Conservation (phyloP, 371 early-diverging fungal genomes). For the Haplosporangium sp. region DNA sequence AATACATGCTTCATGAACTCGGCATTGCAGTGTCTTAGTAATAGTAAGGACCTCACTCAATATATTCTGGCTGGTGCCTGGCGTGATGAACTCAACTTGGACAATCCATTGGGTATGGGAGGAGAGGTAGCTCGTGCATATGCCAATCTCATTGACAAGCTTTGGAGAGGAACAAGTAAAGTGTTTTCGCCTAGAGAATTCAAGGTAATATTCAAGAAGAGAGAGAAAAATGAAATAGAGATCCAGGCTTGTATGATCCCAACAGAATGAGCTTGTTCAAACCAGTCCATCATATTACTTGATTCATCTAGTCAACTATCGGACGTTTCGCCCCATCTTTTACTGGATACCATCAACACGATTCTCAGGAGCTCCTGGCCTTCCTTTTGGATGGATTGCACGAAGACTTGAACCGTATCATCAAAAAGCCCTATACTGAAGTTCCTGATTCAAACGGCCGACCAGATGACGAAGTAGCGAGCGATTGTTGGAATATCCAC, state of each 20-base stretch:
- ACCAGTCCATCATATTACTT: neutral
- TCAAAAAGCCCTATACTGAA: constrained; percentile 82
- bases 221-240: neutral
- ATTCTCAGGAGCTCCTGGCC: constrained; percentile 75
- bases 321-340: constrained; percentile 75
- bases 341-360: constrained; percentile 80
- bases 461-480: constrained; percentile 71
- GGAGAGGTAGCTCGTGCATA: constrained; percentile 76
- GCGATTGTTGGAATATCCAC: constrained; percentile 70
- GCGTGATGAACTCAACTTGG: constrained; percentile 61
- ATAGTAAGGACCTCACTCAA: constrained; percentile 71
- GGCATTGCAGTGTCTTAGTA: constrained; percentile 82
- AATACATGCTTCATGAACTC: constrained; percentile 94
- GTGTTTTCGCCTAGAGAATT: constrained; percentile 75
- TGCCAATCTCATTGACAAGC: constrained; percentile 66
- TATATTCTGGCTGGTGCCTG: constrained; percentile 65
- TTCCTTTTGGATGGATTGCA: constrained; percentile 75
- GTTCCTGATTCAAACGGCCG: constrained; percentile 77
- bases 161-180: constrained; percentile 67
- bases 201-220: constrained; percentile 58
- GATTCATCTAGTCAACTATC: constrained; percentile 60
- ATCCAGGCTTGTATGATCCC: neutral
- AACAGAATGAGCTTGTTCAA: neutral
- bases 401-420: constrained; percentile 78
- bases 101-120: constrained; percentile 73